These are phyloP conservation scores for Fragaria ananassa DNA, from an alignment of 306 rosid genomes.

Conservation along the genomic window DNA sequence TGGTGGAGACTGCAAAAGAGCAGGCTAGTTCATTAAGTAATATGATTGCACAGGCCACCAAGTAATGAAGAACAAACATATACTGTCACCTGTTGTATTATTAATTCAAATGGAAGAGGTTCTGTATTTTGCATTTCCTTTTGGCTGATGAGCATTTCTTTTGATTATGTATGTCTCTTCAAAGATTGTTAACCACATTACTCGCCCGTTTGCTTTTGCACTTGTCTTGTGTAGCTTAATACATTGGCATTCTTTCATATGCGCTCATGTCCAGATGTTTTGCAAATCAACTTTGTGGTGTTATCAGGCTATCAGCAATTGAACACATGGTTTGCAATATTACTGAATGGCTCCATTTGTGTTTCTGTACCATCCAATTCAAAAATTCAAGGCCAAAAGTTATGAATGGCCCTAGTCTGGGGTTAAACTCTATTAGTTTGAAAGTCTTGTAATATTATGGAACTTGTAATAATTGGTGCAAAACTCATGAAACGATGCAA, in stretches of 20 bases:
- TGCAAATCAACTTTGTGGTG: background rate
- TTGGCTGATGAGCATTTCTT: background rate
- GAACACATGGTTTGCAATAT: background rate
- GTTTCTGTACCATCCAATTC: background rate
- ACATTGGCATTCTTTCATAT: background rate
- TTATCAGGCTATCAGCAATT: background rate
- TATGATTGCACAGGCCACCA: constrained; percentile 81
- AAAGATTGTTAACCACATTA: background rate
- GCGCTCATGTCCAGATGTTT: background rate
- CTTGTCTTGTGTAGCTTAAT: background rate
- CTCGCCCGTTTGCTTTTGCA: background rate
- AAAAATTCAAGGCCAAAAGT: background rate
- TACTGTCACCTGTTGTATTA: background rate
- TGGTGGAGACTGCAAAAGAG: constrained; percentile 94
- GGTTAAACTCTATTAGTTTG: background rate
- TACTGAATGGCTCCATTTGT: background rate
- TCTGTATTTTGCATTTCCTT: background rate
- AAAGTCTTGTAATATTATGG: background rate
- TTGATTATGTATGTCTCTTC: background rate
- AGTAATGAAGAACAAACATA: constrained; percentile 24
- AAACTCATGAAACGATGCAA: background rate
- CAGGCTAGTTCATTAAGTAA: constrained; percentile 81
- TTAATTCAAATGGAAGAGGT: background rate
- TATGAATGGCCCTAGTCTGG: background rate
- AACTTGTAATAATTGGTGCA: too few relatives aligned